These are phyloP conservation scores for Wickerhamomyces canadensis DNA, from an alignment of 805 yeast genomes.

Conservation along the genomic window DNA sequence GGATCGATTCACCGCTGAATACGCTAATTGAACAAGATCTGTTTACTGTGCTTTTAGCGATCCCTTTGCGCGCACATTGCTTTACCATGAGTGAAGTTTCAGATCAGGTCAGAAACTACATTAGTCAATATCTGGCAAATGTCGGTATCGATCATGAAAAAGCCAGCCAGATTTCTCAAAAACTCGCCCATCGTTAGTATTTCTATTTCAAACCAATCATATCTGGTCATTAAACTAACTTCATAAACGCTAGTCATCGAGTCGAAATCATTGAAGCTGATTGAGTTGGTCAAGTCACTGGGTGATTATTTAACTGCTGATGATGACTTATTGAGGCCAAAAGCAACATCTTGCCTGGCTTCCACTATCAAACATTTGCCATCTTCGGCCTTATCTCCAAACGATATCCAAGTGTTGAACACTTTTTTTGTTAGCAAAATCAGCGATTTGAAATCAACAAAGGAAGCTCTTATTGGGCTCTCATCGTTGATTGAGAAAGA, in stretches of 20 bases:
- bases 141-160: conserved; percentile 28
- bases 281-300: conserved; percentile 50
- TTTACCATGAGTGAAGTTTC: not conserved
- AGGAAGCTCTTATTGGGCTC: conserved; percentile 51
- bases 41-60: too few relatives aligned
- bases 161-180: conserved; percentile 24
- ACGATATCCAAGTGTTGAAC: conserved; percentile 34
- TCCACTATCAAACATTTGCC: conserved; percentile 29
- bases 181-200: conserved; percentile 25
- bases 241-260: conserved; percentile 7
- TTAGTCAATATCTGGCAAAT: conserved; percentile 37
- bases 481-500: conserved; percentile 45
- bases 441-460: conserved; percentile 53
- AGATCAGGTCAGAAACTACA: conserved; percentile 4
- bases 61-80: too few relatives aligned
- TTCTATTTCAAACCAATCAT: too few relatives aligned
- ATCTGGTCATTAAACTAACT: not conserved
- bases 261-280: conserved; percentile 28
- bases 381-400: conserved; percentile 26
- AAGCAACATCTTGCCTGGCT: conserved; percentile 41
- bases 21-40: too few relatives aligned
- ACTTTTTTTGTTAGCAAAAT: conserved; percentile 61
- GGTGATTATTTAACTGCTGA: conserved; percentile 63
- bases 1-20: too few relatives aligned
- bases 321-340: conserved; percentile 44